Evolutionary conservation across 129 eudicot genomes (phyloP), one percentile per base, ranked within the genome.

Genomic region (Calendula officinalis): DNA sequence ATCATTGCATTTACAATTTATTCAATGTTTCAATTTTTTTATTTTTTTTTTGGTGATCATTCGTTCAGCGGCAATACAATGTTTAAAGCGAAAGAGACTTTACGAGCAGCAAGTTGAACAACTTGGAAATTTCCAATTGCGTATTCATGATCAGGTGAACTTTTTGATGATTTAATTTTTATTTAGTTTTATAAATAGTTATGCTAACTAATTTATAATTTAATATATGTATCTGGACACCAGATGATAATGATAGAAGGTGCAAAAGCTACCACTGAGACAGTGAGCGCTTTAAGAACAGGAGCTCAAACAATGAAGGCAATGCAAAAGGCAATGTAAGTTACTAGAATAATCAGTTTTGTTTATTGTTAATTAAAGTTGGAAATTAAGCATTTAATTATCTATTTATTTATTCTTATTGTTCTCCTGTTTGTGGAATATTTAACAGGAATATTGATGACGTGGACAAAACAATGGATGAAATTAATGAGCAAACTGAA

Each of bases 251-350:
- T 69, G 78, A 60, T 77, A 42, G 86, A 81, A 61, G 80, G 83
- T 60, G 75, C 86, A 69, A 81, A 74, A 74, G 83, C 83, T 53
- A 81, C 83, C 12, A 61, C 86, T 5, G 80, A 69, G 51, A 74
- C 83, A 2, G 80, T 81, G n/a, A 77, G 59, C 60, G 86, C 83
- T 42, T 70, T 81, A 46, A 74, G 80, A 77, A 58, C 77, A 11
- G 86, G 86, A 60, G 83, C 86, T 58, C 62, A 63, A 44, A 70
- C 86, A 64, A 77, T 81, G 86, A 81, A 81, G 56, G 67, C 74
- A 38, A 73, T 81, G 77, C 82, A 76, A 49, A 75, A 80, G 36
- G 72, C 72, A 67, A 51, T 49, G 85, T 71, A 62, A 75, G 73
- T 50, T 6, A n/a, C n/a, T n/a, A n/a, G n/a, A 7, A 17, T 42